Evolutionary conservation across 129 eudicot genomes (phyloP).

Genomic region (Tagetes erecta): DNA sequence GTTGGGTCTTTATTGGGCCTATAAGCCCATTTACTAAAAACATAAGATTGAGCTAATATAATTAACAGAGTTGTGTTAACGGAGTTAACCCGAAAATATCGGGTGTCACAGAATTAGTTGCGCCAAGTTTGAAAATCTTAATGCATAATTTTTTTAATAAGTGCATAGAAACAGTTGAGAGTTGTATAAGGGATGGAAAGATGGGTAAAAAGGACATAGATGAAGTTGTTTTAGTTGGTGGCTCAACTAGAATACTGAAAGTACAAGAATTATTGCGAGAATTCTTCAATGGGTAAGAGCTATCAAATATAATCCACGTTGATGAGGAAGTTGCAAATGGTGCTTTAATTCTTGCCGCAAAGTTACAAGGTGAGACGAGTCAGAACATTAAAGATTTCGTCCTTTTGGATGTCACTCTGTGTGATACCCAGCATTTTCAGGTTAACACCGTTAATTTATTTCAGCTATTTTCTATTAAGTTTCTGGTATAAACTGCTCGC

Average conservation of each 20-base stretch:
- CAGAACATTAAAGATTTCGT: constrained; percentile 5
- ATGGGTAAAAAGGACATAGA: constrained; percentile 10
- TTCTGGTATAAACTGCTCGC: no score
- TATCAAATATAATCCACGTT: constrained; percentile 15
- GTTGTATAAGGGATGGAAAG: constrained; percentile 8
- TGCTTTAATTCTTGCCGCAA: constrained; percentile 22
- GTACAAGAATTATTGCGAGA: constrained; percentile 20
- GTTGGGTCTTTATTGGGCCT: no score
- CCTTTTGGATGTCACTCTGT: constrained; percentile 19
- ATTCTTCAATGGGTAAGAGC: constrained; percentile 9
- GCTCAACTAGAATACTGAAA: constrained; percentile 18
- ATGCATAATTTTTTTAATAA: constrained; percentile 2
- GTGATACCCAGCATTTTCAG: no score
- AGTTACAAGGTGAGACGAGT: neutral
- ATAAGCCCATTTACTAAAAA: no score
- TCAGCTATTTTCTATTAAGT: no score
- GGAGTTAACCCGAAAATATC: no score
- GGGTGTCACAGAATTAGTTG: constrained; percentile 10
- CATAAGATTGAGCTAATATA: no score
- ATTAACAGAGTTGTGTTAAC: no score
- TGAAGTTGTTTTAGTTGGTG: constrained; percentile 25
- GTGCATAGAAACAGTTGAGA: constrained; percentile 24
- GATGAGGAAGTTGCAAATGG: constrained; percentile 24
- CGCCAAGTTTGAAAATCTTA: constrained; percentile 27
- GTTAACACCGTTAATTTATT: no score